Percentiles rank a stretch among this genome's conserved stretches.
Evolutionary conservation across 768 basidiomycete species (phyloP).

Genomic region (Candolleomyces eurysporus): DNA sequence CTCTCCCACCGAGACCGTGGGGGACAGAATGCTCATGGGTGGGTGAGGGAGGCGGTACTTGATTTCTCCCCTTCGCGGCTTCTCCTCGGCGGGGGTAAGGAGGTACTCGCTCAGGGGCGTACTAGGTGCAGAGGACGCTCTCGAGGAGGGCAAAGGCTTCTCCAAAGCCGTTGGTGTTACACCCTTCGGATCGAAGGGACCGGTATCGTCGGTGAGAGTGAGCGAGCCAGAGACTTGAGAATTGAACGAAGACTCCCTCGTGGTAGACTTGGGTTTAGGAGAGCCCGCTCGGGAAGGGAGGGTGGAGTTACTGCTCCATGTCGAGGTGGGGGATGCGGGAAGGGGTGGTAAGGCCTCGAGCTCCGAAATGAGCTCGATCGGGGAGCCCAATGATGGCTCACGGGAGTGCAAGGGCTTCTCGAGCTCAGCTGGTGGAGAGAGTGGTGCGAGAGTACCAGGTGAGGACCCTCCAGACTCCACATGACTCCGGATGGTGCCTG

Average conservation of each 20-base stretch:
- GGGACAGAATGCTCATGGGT: conserved; percentile 9
- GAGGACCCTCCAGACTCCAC: conserved; percentile 1
- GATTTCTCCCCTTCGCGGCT: neutral
- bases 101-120: conserved; percentile 2
- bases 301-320: conserved; percentile 6
- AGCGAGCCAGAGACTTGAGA: neutral
- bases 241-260: neutral
- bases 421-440: neutral
- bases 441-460: neutral
- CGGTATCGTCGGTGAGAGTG: too few relatives aligned
- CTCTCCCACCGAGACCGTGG: neutral
- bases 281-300: neutral
- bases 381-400: neutral
- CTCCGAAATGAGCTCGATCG: neutral
- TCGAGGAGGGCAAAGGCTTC: neutral
- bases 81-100: neutral
- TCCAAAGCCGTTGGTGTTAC: neutral
- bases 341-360: conserved; percentile 5
- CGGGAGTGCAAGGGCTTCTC: neutral
- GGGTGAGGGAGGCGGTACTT: conserved; percentile 12
- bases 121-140: neutral
- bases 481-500: neutral
- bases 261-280: neutral
- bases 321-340: neutral
- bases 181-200: too few relatives aligned